A percentile compares a stretch with the other conserved stretches of the same genome.
Evolutionary conservation across 1,139 yeast genomes (phyloP).

Genomic region (Diutina neorugosa): DNA sequence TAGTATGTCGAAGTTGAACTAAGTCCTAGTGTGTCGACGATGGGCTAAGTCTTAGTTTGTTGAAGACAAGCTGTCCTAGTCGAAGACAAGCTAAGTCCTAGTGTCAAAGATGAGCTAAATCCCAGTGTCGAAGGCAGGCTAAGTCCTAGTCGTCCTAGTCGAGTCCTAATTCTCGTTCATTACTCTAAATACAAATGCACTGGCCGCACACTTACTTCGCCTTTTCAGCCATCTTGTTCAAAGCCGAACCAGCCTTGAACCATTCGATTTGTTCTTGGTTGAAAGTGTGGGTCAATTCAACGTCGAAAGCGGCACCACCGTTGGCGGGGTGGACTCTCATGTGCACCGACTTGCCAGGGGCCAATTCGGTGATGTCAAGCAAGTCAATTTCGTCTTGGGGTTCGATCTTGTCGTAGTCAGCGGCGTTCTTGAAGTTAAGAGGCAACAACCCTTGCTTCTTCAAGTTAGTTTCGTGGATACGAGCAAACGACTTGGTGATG

Average conservation of each 20-base stretch:
- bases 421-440: conserved; percentile 78
- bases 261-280: conserved; percentile 94
- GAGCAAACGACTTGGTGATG: conserved; percentile 94
- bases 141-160: no score
- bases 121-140: no score
- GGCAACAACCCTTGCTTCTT: conserved; percentile 54
- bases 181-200: conserved; percentile 1
- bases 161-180: no score
- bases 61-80: no score
- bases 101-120: no score
- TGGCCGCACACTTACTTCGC: not conserved
- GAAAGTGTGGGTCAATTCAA: conserved; percentile 90
- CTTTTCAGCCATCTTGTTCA: conserved; percentile 79
- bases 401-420: conserved; percentile 89
- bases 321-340: conserved; percentile 85
- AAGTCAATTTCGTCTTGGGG: conserved; percentile 85
- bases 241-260: conserved; percentile 98
- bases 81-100: no score
- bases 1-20: no score
- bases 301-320: conserved; percentile 70
- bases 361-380: conserved; percentile 69
- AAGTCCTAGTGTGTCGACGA: no score
- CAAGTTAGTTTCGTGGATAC: conserved; percentile 51
- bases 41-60: no score
- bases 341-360: conserved; percentile 86